A percentile compares a stretch with the other conserved stretches of the same genome.
These are phyloP conservation scores for Tylopilus cervinicoccineus DNA, from an alignment of 768 basidiomycete species.

Conservation along the genomic window DNA sequence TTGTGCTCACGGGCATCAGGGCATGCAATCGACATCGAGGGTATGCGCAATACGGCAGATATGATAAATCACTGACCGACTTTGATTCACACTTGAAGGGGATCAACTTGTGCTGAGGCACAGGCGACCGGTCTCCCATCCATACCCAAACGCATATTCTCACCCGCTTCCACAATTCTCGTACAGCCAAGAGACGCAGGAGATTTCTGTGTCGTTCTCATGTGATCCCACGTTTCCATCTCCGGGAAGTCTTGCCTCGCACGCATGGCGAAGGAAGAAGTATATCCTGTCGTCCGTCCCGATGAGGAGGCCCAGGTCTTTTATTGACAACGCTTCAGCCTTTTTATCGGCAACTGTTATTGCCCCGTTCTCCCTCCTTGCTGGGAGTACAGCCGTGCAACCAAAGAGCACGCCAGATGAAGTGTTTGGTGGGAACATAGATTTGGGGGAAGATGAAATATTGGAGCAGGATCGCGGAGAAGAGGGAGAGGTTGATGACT, in stretches of 20 bases:
- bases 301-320: constrained; percentile 58
- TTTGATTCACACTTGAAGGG: constrained; percentile 37
- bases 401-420: constrained; percentile 57
- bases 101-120: constrained; percentile 71
- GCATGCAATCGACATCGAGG: constrained; percentile 78
- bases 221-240: constrained; percentile 63
- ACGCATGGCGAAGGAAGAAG: constrained; percentile 53
- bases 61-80: constrained; percentile 4
- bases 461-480: constrained; percentile 75
- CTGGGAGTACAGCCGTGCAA: constrained; percentile 30
- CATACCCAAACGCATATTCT: constrained; percentile 74
- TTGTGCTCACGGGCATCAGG: constrained; percentile 77
- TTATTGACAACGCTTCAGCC: constrained; percentile 68
- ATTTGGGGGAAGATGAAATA: constrained; percentile 73
- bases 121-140: constrained; percentile 67
- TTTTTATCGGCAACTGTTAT: constrained; percentile 61
- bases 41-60: constrained; percentile 33
- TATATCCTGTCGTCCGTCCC: constrained; percentile 69
- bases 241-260: constrained; percentile 29
- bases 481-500: constrained; percentile 77
- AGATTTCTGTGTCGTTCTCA: constrained; percentile 58
- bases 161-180: constrained; percentile 73
- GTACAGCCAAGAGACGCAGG: constrained; percentile 49
- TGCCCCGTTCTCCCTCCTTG: constrained; percentile 53
- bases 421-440: constrained; percentile 63